Evolutionary conservation across 2,329 filamentous ascomycete species (phyloP), one percentile per base, ranked within the genome.

Genomic region (Botrytis porri): DNA sequence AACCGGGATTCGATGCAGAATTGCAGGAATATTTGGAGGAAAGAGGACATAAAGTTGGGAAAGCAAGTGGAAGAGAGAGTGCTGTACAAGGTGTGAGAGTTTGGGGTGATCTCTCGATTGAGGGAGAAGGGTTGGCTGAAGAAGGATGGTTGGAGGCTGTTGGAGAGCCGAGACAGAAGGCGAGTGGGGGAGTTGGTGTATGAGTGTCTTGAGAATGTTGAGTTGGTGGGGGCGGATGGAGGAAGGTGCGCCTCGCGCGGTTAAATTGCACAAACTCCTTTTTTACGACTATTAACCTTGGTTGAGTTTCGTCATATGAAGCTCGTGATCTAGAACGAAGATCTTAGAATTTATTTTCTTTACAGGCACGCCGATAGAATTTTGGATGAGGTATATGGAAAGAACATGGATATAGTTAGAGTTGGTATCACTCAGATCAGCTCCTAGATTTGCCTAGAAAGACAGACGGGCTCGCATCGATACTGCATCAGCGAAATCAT

Each of bases 71-170:
- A 7, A 89, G 88, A 0, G 79, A 86, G 75, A 94, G 91, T 79
- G 86, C 90, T 2, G 92, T 92, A 5, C 93, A 97, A 82, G 91
- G 88, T 0, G 81, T 98, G 72, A 82, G 88, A 71, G 77, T 88
- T 65, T 79, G 79, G 0, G 90, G 92, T 77, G 92, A 92, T 0
- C 87, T 85, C 0, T 96, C 96, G 81, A 91, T 95, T 82, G 92
- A 92, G 3, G 92, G 88, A 1, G 88, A 89, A 1, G 94, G 96
- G 81, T 91, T 91, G 35, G 87, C 93, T 74, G 92, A 94, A 85
- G 90, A 92, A 77, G 93, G 92, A 0, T 87, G 85, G 0, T 96
- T 96, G 81, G 92, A 95, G 83, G 92, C 92, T 4, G 92, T 88
- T 1, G 88, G 89, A 1, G 94, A 97, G 81, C 92, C 91, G 35